A percentile compares a stretch with the other conserved stretches of the same genome.
Evolutionary conservation across 2,329 filamentous ascomycete genomes (phyloP).

Genomic region (Aspergillus thermomutatus): DNA sequence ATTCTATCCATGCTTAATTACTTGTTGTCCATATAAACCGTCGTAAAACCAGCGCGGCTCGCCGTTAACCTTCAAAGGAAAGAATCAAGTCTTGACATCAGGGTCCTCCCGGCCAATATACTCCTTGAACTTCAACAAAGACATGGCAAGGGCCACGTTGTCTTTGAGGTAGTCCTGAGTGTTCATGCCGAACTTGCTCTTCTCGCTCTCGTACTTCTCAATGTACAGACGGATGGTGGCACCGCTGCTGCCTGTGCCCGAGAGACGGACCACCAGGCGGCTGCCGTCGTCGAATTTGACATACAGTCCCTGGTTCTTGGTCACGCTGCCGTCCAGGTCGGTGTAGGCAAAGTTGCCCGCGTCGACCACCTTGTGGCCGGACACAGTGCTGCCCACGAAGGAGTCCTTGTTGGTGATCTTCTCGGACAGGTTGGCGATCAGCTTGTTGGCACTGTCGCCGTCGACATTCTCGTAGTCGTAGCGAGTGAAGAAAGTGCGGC

Average conservation of each 20-base stretch:
- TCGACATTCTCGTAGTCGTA: slow-evolving; percentile 98
- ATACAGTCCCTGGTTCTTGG: slow-evolving; percentile 93
- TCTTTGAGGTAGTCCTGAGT: slow-evolving; percentile 93
- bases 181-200: slow-evolving; percentile 72
- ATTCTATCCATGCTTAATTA: neutral
- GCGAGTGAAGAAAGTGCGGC: slow-evolving; percentile 97
- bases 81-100: slow-evolving; percentile 82
- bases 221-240: slow-evolving; percentile 97
- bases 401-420: slow-evolving; percentile 69
- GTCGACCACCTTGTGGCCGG: slow-evolving; percentile 78
- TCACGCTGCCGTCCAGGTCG: slow-evolving; percentile 94
- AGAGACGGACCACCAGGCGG: slow-evolving; percentile 90
- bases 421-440: slow-evolving; percentile 75
- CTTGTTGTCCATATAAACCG: neutral
- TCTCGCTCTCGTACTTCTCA: slow-evolving; percentile 87
- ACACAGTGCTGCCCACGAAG: slow-evolving; percentile 80
- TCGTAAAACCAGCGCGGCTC: neutral
- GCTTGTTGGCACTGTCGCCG: slow-evolving; percentile 83
- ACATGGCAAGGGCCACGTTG: slow-evolving; percentile 79
- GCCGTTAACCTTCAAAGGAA: neutral
- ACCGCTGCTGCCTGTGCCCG: slow-evolving; percentile 89
- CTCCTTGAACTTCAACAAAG: slow-evolving; percentile 88
- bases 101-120: slow-evolving; percentile 89
- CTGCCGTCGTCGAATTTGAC: slow-evolving; percentile 92
- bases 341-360: slow-evolving; percentile 98